These are phyloP conservation scores for Candida golubevii DNA, from an alignment of 805 yeast genomes.

Conservation along the genomic window DNA sequence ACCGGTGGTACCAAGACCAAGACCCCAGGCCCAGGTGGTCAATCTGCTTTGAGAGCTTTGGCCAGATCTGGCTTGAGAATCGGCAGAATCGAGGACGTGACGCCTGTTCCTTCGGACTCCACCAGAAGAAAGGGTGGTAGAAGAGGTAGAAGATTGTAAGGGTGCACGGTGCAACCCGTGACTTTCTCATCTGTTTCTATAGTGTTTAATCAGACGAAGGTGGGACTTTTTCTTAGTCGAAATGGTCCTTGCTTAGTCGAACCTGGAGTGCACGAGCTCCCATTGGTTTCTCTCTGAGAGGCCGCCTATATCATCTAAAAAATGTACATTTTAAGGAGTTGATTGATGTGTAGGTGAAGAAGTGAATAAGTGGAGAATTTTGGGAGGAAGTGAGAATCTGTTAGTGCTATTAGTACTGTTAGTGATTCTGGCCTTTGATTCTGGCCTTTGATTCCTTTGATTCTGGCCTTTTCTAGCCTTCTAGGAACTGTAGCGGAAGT, in stretches of 20 bases:
- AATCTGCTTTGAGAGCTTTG: slow-evolving; percentile 97
- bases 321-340: slow-evolving; percentile 9
- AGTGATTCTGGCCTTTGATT: no score
- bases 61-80: slow-evolving; percentile 99
- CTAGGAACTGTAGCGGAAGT: no score
- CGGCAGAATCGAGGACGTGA: slow-evolving; percentile 99
- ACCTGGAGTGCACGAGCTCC: slow-evolving; percentile 12
- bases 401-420: no score
- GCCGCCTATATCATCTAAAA: slow-evolving; percentile 11
- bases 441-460: no score
- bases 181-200: slow-evolving; percentile 5
- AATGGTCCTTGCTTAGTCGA: neutral
- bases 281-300: neutral
- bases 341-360: no score
- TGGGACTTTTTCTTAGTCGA: neutral
- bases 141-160: slow-evolving; percentile 98
- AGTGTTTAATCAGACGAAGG: slow-evolving; percentile 11
- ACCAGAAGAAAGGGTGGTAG: slow-evolving; percentile 99
- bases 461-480: no score
- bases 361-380: no score
- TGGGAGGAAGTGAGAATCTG: no score
- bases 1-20: slow-evolving; percentile 99
- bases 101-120: slow-evolving; percentile 99
- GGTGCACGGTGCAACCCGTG: neutral
- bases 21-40: slow-evolving; percentile 99